These are phyloP conservation scores for Pestalotiopsis sp. DNA, from an alignment of 2,329 filamentous ascomycete species.

Conservation along the genomic window DNA sequence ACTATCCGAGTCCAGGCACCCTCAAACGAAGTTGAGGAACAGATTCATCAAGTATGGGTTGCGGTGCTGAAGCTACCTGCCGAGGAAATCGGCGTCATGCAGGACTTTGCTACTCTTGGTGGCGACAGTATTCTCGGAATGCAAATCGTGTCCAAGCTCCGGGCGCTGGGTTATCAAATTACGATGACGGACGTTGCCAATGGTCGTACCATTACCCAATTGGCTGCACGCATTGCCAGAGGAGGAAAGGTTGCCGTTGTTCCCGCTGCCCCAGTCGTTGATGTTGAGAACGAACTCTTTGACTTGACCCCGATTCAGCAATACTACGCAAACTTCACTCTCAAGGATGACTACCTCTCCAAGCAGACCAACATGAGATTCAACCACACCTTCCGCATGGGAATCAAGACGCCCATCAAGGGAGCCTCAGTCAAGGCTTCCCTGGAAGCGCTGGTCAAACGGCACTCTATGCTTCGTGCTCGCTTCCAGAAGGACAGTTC, in stretches of 20 bases:
- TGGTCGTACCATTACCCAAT: constrained; percentile 10
- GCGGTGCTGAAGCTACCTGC: neutral
- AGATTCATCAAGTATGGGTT: constrained; percentile 2
- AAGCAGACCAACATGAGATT: constrained; percentile 35
- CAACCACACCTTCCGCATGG: constrained; percentile 43
- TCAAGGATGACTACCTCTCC: constrained; percentile 11
- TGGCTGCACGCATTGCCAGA: constrained; percentile 11
- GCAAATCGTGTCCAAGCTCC: constrained; percentile 9
- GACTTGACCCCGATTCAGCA: constrained; percentile 46
- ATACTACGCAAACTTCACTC: constrained; percentile 34
- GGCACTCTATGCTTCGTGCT: constrained; percentile 33
- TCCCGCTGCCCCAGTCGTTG: neutral
- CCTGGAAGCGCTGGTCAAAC: constrained; percentile 26
- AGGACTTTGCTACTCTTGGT: constrained; percentile 3
- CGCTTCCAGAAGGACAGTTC: constrained; percentile 26
- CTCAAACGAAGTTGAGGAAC: constrained; percentile 3
- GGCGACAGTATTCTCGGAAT: constrained; percentile 10
- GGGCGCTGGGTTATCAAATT: constrained; percentile 3
- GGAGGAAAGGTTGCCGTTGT: neutral
- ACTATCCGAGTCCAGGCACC: constrained; percentile 5
- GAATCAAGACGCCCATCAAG: constrained; percentile 29
- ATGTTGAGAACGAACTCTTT: constrained; percentile 30
- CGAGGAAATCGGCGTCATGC: neutral
- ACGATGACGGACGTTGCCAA: constrained; percentile 13
- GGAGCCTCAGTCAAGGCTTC: constrained; percentile 20